Evolutionary conservation across 2,329 filamentous ascomycete genomes (phyloP).

Genomic region (Lojkania enalia): DNA sequence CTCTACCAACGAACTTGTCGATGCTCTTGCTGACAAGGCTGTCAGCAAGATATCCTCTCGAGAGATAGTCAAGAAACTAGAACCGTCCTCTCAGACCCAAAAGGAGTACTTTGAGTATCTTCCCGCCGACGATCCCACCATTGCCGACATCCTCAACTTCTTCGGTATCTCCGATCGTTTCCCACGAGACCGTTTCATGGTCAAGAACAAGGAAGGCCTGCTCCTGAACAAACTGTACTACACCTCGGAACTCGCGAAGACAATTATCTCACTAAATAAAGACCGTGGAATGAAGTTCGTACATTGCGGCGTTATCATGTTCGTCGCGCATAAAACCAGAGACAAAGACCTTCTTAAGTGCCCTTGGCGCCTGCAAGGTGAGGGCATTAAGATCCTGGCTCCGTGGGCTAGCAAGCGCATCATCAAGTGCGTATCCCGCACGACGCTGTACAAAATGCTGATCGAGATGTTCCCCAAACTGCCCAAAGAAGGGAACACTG

Average conservation of each 20-base stretch:
- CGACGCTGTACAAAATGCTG: constrained; percentile 79
- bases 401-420: constrained; percentile 85
- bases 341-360: constrained; percentile 93
- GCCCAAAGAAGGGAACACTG: constrained; percentile 70
- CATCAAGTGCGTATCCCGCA: constrained; percentile 73
- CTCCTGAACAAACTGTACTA: constrained; percentile 97
- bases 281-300: constrained; percentile 92
- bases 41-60: constrained; percentile 8
- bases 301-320: constrained; percentile 97
- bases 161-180: constrained; percentile 84
- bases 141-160: constrained; percentile 77
- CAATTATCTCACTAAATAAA: constrained; percentile 86
- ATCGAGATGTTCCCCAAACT: constrained; percentile 98
- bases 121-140: constrained; percentile 70
- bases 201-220: constrained; percentile 86
- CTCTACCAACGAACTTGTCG: no score
- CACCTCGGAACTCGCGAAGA: constrained; percentile 79
- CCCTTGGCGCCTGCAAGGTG: constrained; percentile 92
- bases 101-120: constrained; percentile 98
- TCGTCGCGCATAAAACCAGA: constrained; percentile 69
- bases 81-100: constrained; percentile 35
- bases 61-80: not conserved
- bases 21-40: not conserved
- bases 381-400: constrained; percentile 88
- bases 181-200: constrained; percentile 90